These are phyloP conservation scores for Saccharomycopsis guyanensis DNA, from an alignment of 805 yeast genomes.

Conservation along the genomic window DNA sequence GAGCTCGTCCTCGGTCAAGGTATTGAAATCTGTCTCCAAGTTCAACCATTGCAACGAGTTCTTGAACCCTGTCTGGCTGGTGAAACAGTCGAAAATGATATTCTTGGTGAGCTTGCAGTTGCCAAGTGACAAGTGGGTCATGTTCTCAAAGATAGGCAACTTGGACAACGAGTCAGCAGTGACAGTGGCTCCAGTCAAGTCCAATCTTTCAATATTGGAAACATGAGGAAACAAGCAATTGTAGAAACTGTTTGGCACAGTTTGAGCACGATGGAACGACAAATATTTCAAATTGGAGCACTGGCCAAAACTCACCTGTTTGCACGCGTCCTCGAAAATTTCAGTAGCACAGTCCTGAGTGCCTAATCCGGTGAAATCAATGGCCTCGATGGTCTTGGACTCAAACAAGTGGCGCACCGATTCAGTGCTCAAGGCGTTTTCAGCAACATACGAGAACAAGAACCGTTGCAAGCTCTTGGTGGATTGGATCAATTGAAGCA, in stretches of 20 bases:
- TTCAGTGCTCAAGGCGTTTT: neutral
- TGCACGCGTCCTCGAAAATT: neutral
- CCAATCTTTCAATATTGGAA: conserved; percentile 5
- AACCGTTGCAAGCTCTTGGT: neutral
- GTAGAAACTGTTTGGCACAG: conserved; percentile 6
- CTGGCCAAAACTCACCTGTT: neutral
- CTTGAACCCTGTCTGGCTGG: conserved; percentile 5
- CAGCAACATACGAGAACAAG: conserved; percentile 6
- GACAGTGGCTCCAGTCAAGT: conserved; percentile 1
- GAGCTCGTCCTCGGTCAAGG: conserved; percentile 9
- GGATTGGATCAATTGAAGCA: neutral
- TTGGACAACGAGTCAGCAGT: neutral
- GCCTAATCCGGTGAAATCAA: conserved; percentile 8
- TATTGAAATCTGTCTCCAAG: conserved; percentile 9
- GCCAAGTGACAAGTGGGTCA: conserved; percentile 15
- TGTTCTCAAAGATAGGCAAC: conserved; percentile 7
- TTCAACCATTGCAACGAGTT: conserved; percentile 12
- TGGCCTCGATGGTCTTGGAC: neutral
- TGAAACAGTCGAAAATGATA: conserved; percentile 12
- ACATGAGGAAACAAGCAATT: conserved; percentile 5
- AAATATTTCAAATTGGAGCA: conserved; percentile 2
- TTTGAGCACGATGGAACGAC: conserved; percentile 2
- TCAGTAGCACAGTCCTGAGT: neutral
- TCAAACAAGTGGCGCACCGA: neutral
- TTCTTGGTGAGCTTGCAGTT: conserved; percentile 11